Conservation (phyloP, 768 basidiomycete genomes). For the Infundibulicybe gibba region DNA sequence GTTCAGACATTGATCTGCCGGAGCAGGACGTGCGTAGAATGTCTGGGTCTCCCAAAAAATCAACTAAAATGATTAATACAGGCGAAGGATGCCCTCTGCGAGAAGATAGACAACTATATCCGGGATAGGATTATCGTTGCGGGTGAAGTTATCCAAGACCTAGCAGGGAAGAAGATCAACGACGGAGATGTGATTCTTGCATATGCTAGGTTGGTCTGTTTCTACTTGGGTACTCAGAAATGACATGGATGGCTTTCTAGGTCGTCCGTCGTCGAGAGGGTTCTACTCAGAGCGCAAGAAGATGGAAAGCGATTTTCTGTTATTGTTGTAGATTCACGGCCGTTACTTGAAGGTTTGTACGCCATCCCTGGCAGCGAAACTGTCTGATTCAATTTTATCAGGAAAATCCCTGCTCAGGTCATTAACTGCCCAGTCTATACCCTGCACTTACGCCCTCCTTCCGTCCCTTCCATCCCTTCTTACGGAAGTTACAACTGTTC, state of each 20-base stretch:
- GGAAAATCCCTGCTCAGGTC: slow-evolving; percentile 76
- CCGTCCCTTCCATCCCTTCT: slow-evolving; percentile 80
- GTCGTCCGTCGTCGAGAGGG: slow-evolving; percentile 93
- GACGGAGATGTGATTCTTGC: slow-evolving; percentile 91
- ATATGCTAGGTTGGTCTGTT: slow-evolving; percentile 70
- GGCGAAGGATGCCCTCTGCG: slow-evolving; percentile 85
- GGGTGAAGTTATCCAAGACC: slow-evolving; percentile 88
- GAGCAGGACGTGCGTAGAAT: slow-evolving; percentile 77
- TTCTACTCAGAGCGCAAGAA: slow-evolving; percentile 72
- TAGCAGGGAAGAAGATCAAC: slow-evolving; percentile 90
- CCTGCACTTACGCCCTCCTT: slow-evolving; percentile 90
- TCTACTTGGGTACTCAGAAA: not conserved
- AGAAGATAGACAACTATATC: slow-evolving; percentile 90
- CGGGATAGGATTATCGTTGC: slow-evolving; percentile 91
- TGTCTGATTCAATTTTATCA: slow-evolving; percentile 20
- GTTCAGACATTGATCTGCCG: slow-evolving; percentile 86
- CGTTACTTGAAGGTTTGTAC: slow-evolving; percentile 78
- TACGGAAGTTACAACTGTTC: slow-evolving; percentile 76
- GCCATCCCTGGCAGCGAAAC: slow-evolving; percentile 1
- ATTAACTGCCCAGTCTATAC: slow-evolving; percentile 61
- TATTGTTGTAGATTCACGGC: slow-evolving; percentile 92
- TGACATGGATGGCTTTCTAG: slow-evolving; percentile 30
- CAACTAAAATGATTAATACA: slow-evolving; percentile 24
- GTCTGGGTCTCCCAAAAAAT: not conserved
- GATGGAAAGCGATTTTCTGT: slow-evolving; percentile 82